Evolutionary conservation across 768 basidiomycete species (phyloP).

Genomic region (Pulveroboletus frians): DNA sequence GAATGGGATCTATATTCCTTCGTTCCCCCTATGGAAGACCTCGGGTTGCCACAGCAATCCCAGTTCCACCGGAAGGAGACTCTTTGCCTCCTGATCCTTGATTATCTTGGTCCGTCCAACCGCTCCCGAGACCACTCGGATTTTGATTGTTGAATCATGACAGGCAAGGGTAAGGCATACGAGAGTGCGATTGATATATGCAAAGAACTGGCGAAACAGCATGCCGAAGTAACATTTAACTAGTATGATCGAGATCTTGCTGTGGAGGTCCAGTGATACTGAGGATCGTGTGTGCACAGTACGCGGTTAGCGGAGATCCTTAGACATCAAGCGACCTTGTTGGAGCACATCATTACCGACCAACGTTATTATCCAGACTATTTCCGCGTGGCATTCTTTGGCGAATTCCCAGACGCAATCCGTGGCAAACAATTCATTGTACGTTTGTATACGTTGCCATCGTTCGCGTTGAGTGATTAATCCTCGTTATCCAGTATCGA

Average conservation of each 20-base stretch:
- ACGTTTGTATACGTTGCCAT: constrained; percentile 19
- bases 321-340: constrained; percentile 77
- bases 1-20: constrained; percentile 83
- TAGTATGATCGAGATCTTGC: constrained; percentile 49
- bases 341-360: constrained; percentile 80
- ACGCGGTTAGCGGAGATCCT: constrained; percentile 80
- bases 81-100: constrained; percentile 84
- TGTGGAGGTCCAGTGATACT: background rate
- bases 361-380: constrained; percentile 89
- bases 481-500: constrained; percentile 58
- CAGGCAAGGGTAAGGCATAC: constrained; percentile 97
- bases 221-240: constrained; percentile 85
- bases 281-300: constrained; percentile 35
- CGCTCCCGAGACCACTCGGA: background rate
- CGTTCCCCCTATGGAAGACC: constrained; percentile 83
- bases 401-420: constrained; percentile 82
- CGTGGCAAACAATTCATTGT: constrained; percentile 90
- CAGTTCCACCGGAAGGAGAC: constrained; percentile 95
- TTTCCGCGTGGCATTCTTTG: constrained; percentile 91
- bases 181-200: constrained; percentile 91
- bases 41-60: constrained; percentile 86
- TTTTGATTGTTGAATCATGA: constrained; percentile 2
- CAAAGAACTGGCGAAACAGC: constrained; percentile 85
- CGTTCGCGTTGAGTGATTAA: background rate
- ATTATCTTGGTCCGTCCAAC: constrained; percentile 68